Evolutionary conservation across 2,329 filamentous ascomycete species (phyloP), one percentile per base, ranked within the genome.

Genomic region (Trichoderma atrobrunneum): DNA sequence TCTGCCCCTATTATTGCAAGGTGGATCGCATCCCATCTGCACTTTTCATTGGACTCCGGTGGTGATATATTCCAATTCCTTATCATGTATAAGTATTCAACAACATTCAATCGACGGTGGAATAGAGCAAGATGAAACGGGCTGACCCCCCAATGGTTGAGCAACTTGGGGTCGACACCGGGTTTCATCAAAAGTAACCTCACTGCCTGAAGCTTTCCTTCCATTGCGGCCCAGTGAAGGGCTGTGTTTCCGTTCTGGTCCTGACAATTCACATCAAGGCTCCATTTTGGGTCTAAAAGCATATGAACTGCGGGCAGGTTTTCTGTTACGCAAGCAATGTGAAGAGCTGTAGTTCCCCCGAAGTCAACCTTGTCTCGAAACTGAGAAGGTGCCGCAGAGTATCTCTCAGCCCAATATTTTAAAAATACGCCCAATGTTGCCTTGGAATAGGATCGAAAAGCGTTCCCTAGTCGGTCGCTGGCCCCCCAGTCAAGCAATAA

Each of bases 101-200:
- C 14, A 7, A 39, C 36, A 18, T 16, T 3, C 0, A 3, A 39
- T 24, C 8, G 34, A 32, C 2, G 0, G 16, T 10, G 1, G 4
- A 48, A 3, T 0, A 69, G 18, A 3, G 65, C 32, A 5, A 24
- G 2, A 12, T 48, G 21, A 16, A 69, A 24, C 5, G 54, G 18
- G 14, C 11, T 32, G 2, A 11, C 1, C 5, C 36, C 56, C 16
- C 48, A 21, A 0, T 7, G 6, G 1, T 70, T 57, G 0, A 48
- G 1, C 7, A 4, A 0, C 0, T n/a, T 57, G 1, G 34, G 24
- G 7, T 56, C 7, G 1, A 67, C 6, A 4, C 7, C 1, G 12
- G 30, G 64, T 0, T 39, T 51, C 16, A 6, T 12, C 12, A 67
- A 3, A 48, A 70, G 68, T 8, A 64, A 12, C 2, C n/a, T 3